phyloP scores from a whole-genome alignment of 148 eudicot species.

The Polygonum aviculare region DNA sequence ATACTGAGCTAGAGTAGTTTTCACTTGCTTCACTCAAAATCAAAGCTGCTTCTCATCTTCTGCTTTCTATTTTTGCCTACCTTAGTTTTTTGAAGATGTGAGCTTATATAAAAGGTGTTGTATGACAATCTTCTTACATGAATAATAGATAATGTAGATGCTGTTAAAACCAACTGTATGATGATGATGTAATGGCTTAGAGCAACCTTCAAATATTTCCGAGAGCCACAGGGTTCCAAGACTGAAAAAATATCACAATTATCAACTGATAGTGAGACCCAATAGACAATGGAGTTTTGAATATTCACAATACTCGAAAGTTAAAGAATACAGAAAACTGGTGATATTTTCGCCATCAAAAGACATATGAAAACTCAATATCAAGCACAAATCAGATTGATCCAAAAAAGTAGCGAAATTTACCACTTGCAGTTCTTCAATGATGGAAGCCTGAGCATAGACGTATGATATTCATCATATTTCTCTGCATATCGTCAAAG shows the following conservation, averaged over 20 bases:
- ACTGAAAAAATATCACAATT: background rate
- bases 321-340: background rate
- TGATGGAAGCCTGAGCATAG: background rate
- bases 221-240: background rate
- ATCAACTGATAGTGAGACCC: background rate
- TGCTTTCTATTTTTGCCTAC: background rate
- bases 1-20: background rate
- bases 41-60: background rate
- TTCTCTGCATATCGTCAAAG: slow-evolving; percentile 6
- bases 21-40: background rate
- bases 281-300: background rate
- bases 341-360: background rate
- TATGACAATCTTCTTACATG: background rate
- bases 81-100: background rate
- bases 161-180: background rate
- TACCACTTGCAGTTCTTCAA: background rate
- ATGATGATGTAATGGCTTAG: background rate
- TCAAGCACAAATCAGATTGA: background rate
- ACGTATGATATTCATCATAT: background rate
- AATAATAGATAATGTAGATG: background rate
- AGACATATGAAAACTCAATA: background rate
- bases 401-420: background rate
- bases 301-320: background rate
- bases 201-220: background rate
- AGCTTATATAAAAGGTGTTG: background rate